A percentile compares a stretch with the other conserved stretches of the same genome.
Evolutionary conservation across 495 filamentous ascomycete genomes (phyloP).

Genomic region (Penicillium steckii): DNA sequence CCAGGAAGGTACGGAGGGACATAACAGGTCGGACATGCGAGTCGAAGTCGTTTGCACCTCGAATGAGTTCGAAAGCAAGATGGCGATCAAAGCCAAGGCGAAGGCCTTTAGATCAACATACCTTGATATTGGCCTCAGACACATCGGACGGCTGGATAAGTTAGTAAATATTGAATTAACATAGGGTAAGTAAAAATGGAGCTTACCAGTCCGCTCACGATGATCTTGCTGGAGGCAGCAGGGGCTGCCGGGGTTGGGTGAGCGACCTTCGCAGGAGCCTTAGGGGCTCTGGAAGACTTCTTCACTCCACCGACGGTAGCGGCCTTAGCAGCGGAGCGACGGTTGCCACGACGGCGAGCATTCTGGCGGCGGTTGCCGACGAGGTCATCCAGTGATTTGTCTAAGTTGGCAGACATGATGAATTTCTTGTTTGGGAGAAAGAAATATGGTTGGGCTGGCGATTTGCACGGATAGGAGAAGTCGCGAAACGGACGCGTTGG

Average conservation of each 20-base stretch:
- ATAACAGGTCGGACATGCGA: constrained; percentile 31
- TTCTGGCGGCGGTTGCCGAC: constrained; percentile 70
- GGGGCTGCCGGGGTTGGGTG: constrained; percentile 59
- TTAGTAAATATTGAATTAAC: constrained; percentile 44
- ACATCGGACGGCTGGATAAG: constrained; percentile 81
- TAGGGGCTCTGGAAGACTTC: constrained; percentile 69
- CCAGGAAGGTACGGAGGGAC: constrained; percentile 26
- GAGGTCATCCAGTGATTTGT: constrained; percentile 94
- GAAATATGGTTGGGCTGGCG: constrained; percentile 16
- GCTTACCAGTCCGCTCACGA: constrained; percentile 96
- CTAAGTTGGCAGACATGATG: constrained; percentile 86
- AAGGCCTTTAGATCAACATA: constrained; percentile 81
- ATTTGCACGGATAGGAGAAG: constrained; percentile 12
- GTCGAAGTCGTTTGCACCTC: constrained; percentile 40
- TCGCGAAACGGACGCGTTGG: constrained; percentile 15
- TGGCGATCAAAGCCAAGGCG: constrained; percentile 56
- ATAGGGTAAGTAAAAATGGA: neutral
- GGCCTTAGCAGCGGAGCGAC: constrained; percentile 51
- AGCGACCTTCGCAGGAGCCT: constrained; percentile 58
- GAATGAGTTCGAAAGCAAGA: constrained; percentile 46
- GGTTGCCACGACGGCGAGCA: constrained; percentile 53
- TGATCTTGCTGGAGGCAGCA: constrained; percentile 82
- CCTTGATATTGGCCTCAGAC: constrained; percentile 94
- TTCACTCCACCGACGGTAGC: constrained; percentile 75
- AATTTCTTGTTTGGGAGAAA: constrained; percentile 3